Percentiles rank a stretch among this genome's conserved stretches.
Evolutionary conservation across 2,329 filamentous ascomycete genomes (phyloP).

Genomic region (Drechmeria coniospora): DNA sequence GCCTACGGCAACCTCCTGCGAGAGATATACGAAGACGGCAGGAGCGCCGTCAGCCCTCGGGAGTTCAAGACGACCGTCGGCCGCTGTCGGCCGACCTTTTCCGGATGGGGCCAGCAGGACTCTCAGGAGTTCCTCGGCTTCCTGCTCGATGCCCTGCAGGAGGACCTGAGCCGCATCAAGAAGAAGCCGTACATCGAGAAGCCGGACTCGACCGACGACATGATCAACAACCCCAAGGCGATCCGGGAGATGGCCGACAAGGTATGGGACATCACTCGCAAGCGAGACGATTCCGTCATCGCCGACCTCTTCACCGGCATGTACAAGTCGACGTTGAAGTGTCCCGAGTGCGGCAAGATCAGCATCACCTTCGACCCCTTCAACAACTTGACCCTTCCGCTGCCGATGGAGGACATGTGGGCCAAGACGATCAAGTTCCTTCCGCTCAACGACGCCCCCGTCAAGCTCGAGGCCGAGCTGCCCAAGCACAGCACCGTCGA

Average conservation of each 20-base stretch:
- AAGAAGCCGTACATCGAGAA: conserved; percentile 98
- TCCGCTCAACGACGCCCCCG: conserved; percentile 55
- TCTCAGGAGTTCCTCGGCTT: conserved; percentile 96
- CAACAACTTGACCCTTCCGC: conserved; percentile 79
- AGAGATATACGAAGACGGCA: conserved; percentile 59
- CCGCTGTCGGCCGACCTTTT: conserved; percentile 69
- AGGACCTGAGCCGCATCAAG: conserved; percentile 83
- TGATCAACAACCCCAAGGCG: conserved; percentile 66
- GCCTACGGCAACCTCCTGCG: conserved; percentile 64
- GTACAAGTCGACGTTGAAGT: conserved; percentile 95
- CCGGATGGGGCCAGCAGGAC: conserved; percentile 90
- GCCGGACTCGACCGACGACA: conserved; percentile 92
- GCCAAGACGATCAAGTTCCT: conserved; percentile 59
- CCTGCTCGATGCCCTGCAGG: conserved; percentile 82
- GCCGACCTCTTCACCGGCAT: conserved; percentile 93
- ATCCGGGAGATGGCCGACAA: conserved; percentile 75
- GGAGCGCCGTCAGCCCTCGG: conserved; percentile 58
- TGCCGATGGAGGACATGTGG: conserved; percentile 80
- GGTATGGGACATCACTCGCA: conserved; percentile 84
- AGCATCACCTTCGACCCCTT: conserved; percentile 98
- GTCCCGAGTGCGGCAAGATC: conserved; percentile 80
- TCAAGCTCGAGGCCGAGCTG: conserved; percentile 63
- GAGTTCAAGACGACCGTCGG: conserved; percentile 75
- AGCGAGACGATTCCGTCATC: conserved; percentile 86
- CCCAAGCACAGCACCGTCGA: conserved; percentile 60